phyloP scores from a whole-genome alignment of 2,329 filamentous ascomycete genomes.

The Penicillium sp. region DNA sequence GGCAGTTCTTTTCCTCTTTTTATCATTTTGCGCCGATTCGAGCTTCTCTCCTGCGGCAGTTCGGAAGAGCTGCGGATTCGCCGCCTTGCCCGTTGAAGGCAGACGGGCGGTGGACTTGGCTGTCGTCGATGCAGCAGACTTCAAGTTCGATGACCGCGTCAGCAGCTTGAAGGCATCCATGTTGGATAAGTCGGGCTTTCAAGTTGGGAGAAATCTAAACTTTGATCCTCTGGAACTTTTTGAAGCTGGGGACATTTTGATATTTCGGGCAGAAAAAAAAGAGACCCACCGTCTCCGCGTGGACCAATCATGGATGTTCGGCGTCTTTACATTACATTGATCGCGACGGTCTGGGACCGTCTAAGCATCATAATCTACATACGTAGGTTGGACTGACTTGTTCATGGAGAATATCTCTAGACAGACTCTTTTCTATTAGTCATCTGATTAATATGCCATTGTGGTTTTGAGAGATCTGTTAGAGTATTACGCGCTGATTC shows the following conservation, averaged over 20 bases:
- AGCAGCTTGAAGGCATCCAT: conserved; percentile 45
- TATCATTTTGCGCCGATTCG: conserved; percentile 23
- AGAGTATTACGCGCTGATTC: too few relatives aligned
- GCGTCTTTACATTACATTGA: not conserved
- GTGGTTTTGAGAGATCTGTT: too few relatives aligned
- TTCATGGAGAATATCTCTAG: too few relatives aligned
- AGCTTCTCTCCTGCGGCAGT: conserved; percentile 25
- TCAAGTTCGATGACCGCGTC: conserved; percentile 41
- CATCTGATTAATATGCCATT: too few relatives aligned
- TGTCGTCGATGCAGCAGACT: conserved; percentile 23
- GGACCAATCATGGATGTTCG: conserved; percentile 28
- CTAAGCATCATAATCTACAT: too few relatives aligned
- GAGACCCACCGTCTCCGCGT: conserved; percentile 18
- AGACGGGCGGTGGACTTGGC: conserved; percentile 26
- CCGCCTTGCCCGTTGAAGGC: conserved; percentile 38
- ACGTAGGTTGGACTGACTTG: too few relatives aligned
- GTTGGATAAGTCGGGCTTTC: conserved; percentile 6
- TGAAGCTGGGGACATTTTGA: conserved; percentile 10
- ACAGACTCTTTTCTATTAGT: too few relatives aligned
- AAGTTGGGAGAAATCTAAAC: conserved; percentile 3
- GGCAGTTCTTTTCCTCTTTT: conserved; percentile 35
- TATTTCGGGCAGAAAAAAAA: conserved; percentile 23
- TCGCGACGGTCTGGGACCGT: conserved; percentile 1
- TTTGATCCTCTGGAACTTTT: not conserved
- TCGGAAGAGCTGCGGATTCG: conserved; percentile 35